Evolutionary conservation across 192 early-diverging fungal genomes (phyloP), one percentile per base, ranked within the genome.

Genomic region (Backusella westeae): DNA sequence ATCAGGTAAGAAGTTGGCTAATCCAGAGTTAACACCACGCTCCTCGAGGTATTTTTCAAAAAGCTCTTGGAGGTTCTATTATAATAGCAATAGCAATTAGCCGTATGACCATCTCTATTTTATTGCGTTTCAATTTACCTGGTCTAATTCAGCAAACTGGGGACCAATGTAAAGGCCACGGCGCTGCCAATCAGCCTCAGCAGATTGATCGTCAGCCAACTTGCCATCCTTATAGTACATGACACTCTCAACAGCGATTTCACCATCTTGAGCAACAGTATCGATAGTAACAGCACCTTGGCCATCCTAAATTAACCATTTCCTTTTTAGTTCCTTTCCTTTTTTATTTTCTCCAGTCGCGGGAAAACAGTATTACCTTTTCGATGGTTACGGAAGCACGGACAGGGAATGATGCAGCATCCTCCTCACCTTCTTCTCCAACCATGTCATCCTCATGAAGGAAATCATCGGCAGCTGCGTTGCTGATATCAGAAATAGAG

Each of bases 181-280:
- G 78, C 96, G 92, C 79, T 89, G 82, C 94, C 95, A 98, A 86
- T 99, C 96, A 69, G 89, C 92, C 80, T 97, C 94, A 46, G 92
- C 89, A 73, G 90, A 88, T 35, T 83, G 80, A 69, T 89, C 87
- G 15, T 71, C 75, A 23, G 94, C 94, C 6, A 95, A 75, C 44
- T 88, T 85, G 34, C 86, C 78, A 73, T 92, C 89, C 41, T 87
- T 82, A 83, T 89, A 85, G 82, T 90, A 93, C 71, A 85, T 81
- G 78, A 97, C 94, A 75, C 85, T 90, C 73, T 97, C 93, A 75
- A 99, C 90, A 76, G 94, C 90, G 79, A 97, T 93, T 41, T 91
- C 83, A 74, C 93, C 93, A 81, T 95, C 97, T 80, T 95, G 89
- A 80, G 89, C 86, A 78, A 91, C 90, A 63, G 92, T 86, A 80